Conservation (phyloP, 2,329 filamentous ascomycete genomes). For the Penicillium sp. region DNA sequence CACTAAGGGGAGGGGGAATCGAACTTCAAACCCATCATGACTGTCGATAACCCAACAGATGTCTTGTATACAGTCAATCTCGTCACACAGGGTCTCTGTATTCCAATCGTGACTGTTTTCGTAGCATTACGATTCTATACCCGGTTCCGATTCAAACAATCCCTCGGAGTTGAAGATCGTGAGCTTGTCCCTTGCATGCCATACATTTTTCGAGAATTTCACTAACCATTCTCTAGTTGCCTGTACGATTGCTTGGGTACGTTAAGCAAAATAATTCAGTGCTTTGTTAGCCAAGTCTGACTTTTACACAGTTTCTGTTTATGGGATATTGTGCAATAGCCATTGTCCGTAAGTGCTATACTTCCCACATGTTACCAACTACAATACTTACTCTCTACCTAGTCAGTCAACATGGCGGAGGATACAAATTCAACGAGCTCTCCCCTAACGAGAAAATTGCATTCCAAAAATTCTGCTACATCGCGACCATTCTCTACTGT, state of each 20-base stretch:
- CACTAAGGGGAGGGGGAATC: background rate
- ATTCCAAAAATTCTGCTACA: conserved; percentile 31
- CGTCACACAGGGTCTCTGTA: conserved; percentile 31
- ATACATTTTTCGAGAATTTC: background rate
- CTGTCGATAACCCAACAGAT: conserved; percentile 20
- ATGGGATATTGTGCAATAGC: conserved; percentile 29
- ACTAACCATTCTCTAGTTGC: conserved; percentile 16
- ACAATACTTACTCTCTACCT: background rate
- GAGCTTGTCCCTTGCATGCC: conserved; percentile 5
- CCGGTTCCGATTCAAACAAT: conserved; percentile 27
- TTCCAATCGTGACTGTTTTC: conserved; percentile 28
- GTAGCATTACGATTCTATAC: conserved; percentile 26
- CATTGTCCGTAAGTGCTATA: conserved; percentile 19
- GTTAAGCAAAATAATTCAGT: background rate
- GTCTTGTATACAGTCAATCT: conserved; percentile 27
- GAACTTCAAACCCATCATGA: conserved; percentile 13
- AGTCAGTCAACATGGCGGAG: conserved; percentile 33
- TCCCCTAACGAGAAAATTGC: conserved; percentile 11
- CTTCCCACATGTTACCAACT: background rate
- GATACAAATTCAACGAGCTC: conserved; percentile 26
- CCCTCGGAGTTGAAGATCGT: conserved; percentile 30
- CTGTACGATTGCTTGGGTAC: conserved; percentile 16
- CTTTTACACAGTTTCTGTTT: conserved; percentile 20
- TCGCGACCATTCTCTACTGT: conserved; percentile 35
- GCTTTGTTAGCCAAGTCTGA: background rate